Evolutionary conservation across 108 stramenopile species (phyloP).

Genomic region (Thalassiosira profunda): DNA sequence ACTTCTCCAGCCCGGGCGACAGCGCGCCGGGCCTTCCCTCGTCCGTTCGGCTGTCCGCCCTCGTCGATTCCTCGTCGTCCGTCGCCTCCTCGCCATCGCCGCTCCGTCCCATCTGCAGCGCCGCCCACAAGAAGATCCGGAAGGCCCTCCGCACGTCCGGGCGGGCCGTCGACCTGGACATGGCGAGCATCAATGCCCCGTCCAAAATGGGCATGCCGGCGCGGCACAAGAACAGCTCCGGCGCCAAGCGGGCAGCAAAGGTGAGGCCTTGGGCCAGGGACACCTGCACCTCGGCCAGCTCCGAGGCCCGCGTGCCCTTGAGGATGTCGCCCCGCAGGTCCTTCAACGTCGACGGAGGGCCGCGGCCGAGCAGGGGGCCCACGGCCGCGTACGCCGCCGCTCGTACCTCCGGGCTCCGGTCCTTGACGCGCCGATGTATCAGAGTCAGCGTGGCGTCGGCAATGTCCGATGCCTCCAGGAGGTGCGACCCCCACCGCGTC

Average conservation of each 20-base stretch:
- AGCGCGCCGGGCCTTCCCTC: constrained; percentile 8
- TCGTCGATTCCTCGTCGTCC: background rate
- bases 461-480: constrained; percentile 36
- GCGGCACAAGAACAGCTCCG: constrained; percentile 49
- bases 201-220: constrained; percentile 56
- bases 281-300: constrained; percentile 50
- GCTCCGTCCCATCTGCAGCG: constrained; percentile 31
- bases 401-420: constrained; percentile 44
- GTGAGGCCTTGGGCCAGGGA: constrained; percentile 48
- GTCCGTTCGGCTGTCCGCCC: background rate
- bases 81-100: background rate
- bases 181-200: constrained; percentile 57
- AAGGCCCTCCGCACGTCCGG: constrained; percentile 51
- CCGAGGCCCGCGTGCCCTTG: constrained; percentile 54
- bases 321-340: constrained; percentile 47
- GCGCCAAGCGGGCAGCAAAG: constrained; percentile 34
- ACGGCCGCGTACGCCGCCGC: constrained; percentile 45
- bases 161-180: constrained; percentile 37
- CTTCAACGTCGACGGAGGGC: constrained; percentile 36
- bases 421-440: constrained; percentile 26
- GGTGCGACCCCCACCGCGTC: constrained; percentile 32
- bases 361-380: constrained; percentile 42
- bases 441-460: constrained; percentile 33
- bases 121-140: constrained; percentile 56
- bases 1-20: constrained; percentile 47